phyloP scores from a whole-genome alignment of 2,329 filamentous ascomycete genomes.

The Microdochium paspali region DNA sequence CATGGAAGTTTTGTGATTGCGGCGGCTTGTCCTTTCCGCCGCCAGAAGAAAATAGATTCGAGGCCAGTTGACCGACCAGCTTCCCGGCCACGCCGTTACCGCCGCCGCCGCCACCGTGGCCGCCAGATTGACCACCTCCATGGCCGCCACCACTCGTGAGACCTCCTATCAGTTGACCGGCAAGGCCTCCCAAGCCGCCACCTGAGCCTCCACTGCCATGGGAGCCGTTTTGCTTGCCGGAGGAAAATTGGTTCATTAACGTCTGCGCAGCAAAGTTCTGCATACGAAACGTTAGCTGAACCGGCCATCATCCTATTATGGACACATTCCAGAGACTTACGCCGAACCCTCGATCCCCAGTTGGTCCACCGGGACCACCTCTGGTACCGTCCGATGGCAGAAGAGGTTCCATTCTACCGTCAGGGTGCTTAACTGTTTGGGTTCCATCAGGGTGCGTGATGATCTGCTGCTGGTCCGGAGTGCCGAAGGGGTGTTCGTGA shows the following conservation, averaged over 20 bases:
- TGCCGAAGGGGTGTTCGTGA: constrained; percentile 53
- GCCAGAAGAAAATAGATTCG: constrained; percentile 38
- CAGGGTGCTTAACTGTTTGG: constrained; percentile 50
- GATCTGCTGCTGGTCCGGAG: constrained; percentile 38
- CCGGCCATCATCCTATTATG: not conserved
- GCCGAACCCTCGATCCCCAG: constrained; percentile 53
- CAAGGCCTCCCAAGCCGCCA: constrained; percentile 34
- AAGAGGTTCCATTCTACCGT: constrained; percentile 52
- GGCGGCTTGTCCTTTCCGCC: constrained; percentile 33
- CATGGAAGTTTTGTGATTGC: constrained; percentile 37
- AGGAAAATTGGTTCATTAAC: constrained; percentile 34
- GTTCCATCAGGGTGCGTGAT: constrained; percentile 55
- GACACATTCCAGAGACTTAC: constrained; percentile 34
- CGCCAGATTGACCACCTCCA: constrained; percentile 14
- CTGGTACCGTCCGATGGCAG: constrained; percentile 39
- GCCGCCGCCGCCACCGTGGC: constrained; percentile 10
- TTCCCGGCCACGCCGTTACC: constrained; percentile 34
- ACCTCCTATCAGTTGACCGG: constrained; percentile 23
- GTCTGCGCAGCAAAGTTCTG: constrained; percentile 54
- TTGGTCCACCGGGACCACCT: constrained; percentile 29
- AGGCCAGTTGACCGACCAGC: constrained; percentile 47
- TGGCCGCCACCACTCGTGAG: constrained; percentile 13
- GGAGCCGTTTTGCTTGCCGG: constrained; percentile 26
- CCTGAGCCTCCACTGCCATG: constrained; percentile 23
- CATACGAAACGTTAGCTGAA: constrained; percentile 11